Evolutionary conservation across 371 early-diverging fungal species (phyloP), one percentile per base, ranked within the genome.

Genomic region (Apophysomyces sp.): DNA sequence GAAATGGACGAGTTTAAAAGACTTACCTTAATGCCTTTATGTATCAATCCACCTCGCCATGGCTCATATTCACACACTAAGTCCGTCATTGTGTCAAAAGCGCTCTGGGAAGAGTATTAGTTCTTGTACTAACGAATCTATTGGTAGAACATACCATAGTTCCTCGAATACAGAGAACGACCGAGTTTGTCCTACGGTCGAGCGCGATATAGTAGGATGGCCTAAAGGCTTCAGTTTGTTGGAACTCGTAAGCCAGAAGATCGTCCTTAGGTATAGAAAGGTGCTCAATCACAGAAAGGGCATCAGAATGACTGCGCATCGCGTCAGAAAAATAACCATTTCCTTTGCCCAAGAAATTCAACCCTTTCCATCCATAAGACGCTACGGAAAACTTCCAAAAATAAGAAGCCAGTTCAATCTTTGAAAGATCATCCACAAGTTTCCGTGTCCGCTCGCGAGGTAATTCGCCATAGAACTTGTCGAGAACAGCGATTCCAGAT

Each of bases 41-140:
- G 93, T 16, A 92, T 89, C 11, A 93, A 68, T 0, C 93, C 93
- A 11, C 91, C 93, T 54, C 87, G 86, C 93, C 94, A 93, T 31
- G 83, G 88, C 49, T 86, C 82, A 61, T 93, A 94, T 63, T 92
- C 92, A 58, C 93, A 93, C 0, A 89, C 85, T 18, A 94, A 65
- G 65, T 94, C 94, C 0, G 94, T 93, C 61, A 94, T 69, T 0
- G 91, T 85, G 66, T 94, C 94, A 64, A 86, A 83, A 0, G 86
- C 78, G 41, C 90, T 93, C 89, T 87, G 67, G n/a, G n/a, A 16
- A 44, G 18, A 44, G 3, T 3, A n/a, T 3, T 21, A 27, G 40
- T 5, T n/a, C n/a, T n/a, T n/a, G n/a, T n/a, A n/a, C n/a, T n/a
- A n/a, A n/a, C n/a, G n/a, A n/a, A n/a, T n/a, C n/a, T 1, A 18